Percentiles rank a stretch among this genome's conserved stretches.
Evolutionary conservation across 768 basidiomycete species (phyloP).

Genomic region (Auriscalpium microsporum): DNA sequence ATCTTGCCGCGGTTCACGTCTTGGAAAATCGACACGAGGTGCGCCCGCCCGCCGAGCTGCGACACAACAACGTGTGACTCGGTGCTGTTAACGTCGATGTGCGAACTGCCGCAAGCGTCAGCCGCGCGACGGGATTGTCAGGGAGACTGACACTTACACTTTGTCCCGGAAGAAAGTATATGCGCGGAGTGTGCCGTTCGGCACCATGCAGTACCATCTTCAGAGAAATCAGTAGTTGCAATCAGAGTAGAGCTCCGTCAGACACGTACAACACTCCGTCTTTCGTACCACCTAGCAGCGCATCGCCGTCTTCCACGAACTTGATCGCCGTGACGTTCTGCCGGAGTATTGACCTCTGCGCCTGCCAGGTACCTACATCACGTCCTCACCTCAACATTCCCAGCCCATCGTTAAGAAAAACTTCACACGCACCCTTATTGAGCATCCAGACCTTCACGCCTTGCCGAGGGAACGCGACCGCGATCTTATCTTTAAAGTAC

Average conservation of each 20-base stretch:
- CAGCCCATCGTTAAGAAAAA: conserved; percentile 27
- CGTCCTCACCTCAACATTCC: background rate
- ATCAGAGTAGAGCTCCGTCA: background rate
- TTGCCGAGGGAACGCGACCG: conserved; percentile 11
- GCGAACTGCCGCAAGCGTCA: conserved; percentile 31
- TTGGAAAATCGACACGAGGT: conserved; percentile 42
- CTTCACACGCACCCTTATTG: conserved; percentile 9
- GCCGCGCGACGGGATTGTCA: background rate
- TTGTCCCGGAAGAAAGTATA: conserved; percentile 49
- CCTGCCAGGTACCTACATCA: conserved; percentile 49
- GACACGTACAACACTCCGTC: conserved; percentile 56
- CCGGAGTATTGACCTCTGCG: conserved; percentile 54
- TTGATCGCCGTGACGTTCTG: conserved; percentile 56
- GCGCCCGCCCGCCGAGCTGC: conserved; percentile 40
- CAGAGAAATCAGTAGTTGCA: no score
- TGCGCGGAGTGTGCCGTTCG: conserved; percentile 56
- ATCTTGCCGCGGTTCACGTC: conserved; percentile 44
- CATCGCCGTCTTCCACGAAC: conserved; percentile 56
- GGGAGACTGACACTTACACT: conserved; percentile 36
- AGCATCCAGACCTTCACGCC: conserved; percentile 15
- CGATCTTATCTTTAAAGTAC: conserved; percentile 10
- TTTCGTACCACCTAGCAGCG: conserved; percentile 58
- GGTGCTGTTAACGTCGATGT: conserved; percentile 42
- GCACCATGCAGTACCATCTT: conserved; percentile 64
- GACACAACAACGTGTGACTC: conserved; percentile 47